These are phyloP conservation scores for Keithomyces neogunnii DNA, from an alignment of 2,329 filamentous ascomycete species.

Conservation along the genomic window DNA sequence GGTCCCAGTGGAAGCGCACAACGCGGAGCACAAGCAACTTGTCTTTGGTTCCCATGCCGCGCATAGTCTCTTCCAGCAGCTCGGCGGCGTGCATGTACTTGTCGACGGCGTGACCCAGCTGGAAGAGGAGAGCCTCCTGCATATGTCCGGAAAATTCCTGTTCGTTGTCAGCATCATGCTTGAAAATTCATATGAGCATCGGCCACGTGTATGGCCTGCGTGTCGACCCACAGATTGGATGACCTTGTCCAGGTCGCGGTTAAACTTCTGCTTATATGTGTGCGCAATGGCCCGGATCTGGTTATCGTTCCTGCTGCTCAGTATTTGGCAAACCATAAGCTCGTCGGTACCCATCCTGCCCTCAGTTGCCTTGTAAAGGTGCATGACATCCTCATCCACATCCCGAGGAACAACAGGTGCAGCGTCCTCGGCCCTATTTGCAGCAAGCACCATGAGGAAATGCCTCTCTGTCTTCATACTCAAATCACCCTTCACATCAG, in stretches of 20 bases:
- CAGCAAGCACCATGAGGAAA: slow-evolving; percentile 74
- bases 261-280: slow-evolving; percentile 66
- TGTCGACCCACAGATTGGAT: slow-evolving; percentile 53
- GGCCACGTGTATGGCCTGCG: background rate
- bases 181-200: background rate
- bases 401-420: slow-evolving; percentile 63
- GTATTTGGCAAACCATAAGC: slow-evolving; percentile 67
- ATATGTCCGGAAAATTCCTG: slow-evolving; percentile 87
- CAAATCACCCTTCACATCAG: slow-evolving; percentile 68
- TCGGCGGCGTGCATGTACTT: slow-evolving; percentile 77
- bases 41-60: slow-evolving; percentile 81
- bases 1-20: slow-evolving; percentile 78
- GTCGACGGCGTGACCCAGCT: slow-evolving; percentile 69
- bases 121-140: slow-evolving; percentile 72
- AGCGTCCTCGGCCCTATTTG: slow-evolving; percentile 68
- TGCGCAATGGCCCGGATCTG: slow-evolving; percentile 77
- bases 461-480: slow-evolving; percentile 80
- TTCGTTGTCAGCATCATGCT: background rate
- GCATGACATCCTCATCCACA: slow-evolving; percentile 66
- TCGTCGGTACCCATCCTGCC: slow-evolving; percentile 66
- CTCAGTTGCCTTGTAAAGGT: slow-evolving; percentile 70
- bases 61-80: slow-evolving; percentile 80
- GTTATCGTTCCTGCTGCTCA: slow-evolving; percentile 67
- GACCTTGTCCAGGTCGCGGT: slow-evolving; percentile 59
- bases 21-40: slow-evolving; percentile 68